Evolutionary conservation across 2,329 filamentous ascomycete species (phyloP), one percentile per base, ranked within the genome.

Genomic region (Malbranchea zuffiana): DNA sequence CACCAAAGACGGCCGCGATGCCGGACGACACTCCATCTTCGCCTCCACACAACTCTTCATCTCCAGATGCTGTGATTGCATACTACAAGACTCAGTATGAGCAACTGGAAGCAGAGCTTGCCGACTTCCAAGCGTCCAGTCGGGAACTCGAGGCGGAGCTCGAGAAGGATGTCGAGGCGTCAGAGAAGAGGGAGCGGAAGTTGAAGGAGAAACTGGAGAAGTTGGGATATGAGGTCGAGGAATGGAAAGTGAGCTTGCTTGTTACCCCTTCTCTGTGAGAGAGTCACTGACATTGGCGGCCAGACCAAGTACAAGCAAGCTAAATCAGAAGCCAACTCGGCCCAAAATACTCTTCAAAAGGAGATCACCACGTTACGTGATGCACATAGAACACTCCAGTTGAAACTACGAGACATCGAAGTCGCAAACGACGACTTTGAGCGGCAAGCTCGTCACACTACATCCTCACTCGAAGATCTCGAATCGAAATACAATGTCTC

Each of bases 371-470:
- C 74, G 6, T 71, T 98, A 50, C 81, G 90, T 54, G 87, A 98
- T 47, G 61, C 77, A 32, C 92, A 86, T 59, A 72, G 90, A 47
- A 78, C 80, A 3, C 63, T 95, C 43, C 82, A 90, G 52, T 68
- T 94, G 45, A 83, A 74, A 60, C 67, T 98, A 40, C 80, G 90
- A 48, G 90, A 98, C 59, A 94, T 88, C 50, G 90, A 98, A 62
- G 90, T 98, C 38, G 85, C 83, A 57, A 98, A 96, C 64, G 90
- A 98, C 68, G 90, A 98, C 61, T 95, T 88, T 56, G 90, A 98
- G 67, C 79, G 86, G 47, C 88, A 96, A 65, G 88, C 90, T 48
- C 79, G 90, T 50, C 90, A 95, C 61, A 95, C 88, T 18, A 87
- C 85, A 23, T 95, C 87, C 29, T 95, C 88, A 34, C 74, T 96